Base-by-base conservation (phyloP, 768 basidiomycete genomes). In the Mycena pura region DNA sequence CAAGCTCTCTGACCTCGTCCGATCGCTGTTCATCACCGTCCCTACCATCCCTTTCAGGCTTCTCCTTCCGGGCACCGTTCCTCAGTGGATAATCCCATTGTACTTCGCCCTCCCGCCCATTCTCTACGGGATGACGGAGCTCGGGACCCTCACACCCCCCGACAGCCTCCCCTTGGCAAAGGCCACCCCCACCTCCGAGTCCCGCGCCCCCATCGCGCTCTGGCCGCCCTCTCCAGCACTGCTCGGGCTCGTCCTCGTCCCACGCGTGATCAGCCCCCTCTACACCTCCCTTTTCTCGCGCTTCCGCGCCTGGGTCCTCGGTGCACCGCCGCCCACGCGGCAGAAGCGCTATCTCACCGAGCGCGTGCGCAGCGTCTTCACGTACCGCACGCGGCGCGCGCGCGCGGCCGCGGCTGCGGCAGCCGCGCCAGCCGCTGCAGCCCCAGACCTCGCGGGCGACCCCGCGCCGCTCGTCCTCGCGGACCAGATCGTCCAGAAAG, bases 191-290 rank as follows among this genome's bases (percentile, higher is more conserved):
- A 71, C 25, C n/a, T n/a, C n/a, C n/a, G n/a, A n/a, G 68, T 69
- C 34, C 76, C 71, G 69, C 64, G 73, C 10, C 70, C 24, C 45
- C 21, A 24, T 76, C 10, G 72, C 75, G 2, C 63, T 63, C 15
- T 77, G 75, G 74, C 76, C 76, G 41, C 76, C 77, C 19, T 76
- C 76, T 0, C 76, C 76, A 0, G 65, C 73, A 8, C 46, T 77
- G 6, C 72, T 78, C 10, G 76, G 75, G 40, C 64, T 78, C 4
- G 69, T 76, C 50, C 27, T 77, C n/a, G 72, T 73, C 15, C 73
- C 77, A 0, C 45, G n/a, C n/a, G n/a, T 76, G 57, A 45, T 77
- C 7, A 70, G 74, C 17, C 70, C 73, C 21, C 60, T 68, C 2
- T 77, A 77, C 60, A 74, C 66, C 56, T 69, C 68, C 1, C 36